A percentile compares a stretch with the other conserved stretches of the same genome.
phyloP scores from a whole-genome alignment of 1,139 yeast genomes.

The Saccharomycopsis hybrid region DNA sequence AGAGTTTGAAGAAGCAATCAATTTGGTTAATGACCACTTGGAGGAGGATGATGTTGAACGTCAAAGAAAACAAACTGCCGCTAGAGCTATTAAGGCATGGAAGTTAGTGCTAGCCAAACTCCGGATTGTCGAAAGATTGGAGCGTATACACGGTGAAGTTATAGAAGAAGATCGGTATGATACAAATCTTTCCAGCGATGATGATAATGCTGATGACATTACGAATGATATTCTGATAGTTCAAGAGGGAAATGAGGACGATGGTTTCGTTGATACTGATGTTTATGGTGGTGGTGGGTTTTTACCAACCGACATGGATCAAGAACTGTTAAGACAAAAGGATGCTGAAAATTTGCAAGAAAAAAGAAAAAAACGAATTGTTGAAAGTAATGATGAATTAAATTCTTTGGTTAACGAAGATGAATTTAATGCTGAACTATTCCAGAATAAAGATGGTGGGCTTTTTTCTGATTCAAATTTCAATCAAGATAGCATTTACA shows the following conservation, averaged over 20 bases:
- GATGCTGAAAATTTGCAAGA: slow-evolving; percentile 40
- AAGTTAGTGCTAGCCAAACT: slow-evolving; percentile 62
- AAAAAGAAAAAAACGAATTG: neutral
- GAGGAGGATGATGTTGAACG: slow-evolving; percentile 49
- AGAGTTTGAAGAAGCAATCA: slow-evolving; percentile 61
- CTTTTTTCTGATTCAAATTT: too few relatives aligned
- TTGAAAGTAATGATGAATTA: too few relatives aligned
- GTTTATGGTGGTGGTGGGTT: slow-evolving; percentile 22
- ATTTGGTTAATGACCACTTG: slow-evolving; percentile 48
- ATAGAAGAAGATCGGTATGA: slow-evolving; percentile 23
- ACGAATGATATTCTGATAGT: slow-evolving; percentile 19
- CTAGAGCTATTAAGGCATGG: slow-evolving; percentile 66
- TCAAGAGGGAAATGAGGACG: slow-evolving; percentile 19
- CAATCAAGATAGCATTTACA: neutral
- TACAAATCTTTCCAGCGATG: slow-evolving; percentile 7
- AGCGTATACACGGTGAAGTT: slow-evolving; percentile 58
- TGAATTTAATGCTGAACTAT: slow-evolving; percentile 4
- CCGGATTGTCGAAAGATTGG: slow-evolving; percentile 63
- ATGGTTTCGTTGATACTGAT: slow-evolving; percentile 6
- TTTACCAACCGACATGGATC: slow-evolving; percentile 21
- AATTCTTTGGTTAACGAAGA: slow-evolving; percentile 14
- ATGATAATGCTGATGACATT: slow-evolving; percentile 15
- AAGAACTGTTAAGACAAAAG: slow-evolving; percentile 26
- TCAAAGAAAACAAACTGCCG: slow-evolving; percentile 38
- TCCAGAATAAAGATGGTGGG: slow-evolving; percentile 17